phyloP scores from a whole-genome alignment of 2,329 filamentous ascomycete species.

The Xylaria sp. region DNA sequence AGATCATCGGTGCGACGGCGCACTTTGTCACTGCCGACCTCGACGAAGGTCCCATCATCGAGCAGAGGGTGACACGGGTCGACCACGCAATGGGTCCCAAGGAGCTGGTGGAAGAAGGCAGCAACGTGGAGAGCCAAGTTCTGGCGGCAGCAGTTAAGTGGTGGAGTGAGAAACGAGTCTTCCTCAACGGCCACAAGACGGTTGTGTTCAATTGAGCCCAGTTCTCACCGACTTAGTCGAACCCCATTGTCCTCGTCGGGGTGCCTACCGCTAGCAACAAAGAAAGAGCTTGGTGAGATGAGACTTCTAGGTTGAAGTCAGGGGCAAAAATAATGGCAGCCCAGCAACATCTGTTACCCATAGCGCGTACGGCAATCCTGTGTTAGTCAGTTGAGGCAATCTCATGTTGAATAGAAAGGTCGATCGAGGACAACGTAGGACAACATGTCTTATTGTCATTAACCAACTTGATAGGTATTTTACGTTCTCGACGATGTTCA shows the following conservation, averaged over 20 bases:
- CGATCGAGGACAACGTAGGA: background rate
- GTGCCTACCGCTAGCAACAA: background rate
- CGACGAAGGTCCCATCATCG: slow-evolving; percentile 89
- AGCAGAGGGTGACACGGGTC: slow-evolving; percentile 82
- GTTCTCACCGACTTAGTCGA: background rate
- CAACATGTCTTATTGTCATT: background rate
- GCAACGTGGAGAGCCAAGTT: slow-evolving; percentile 86
- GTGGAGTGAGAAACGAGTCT: slow-evolving; percentile 81
- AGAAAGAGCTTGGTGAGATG: background rate
- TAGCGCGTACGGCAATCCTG: background rate
- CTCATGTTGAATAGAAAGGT: background rate
- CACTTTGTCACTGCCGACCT: slow-evolving; percentile 88
- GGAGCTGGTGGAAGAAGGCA: slow-evolving; percentile 81
- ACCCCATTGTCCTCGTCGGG: background rate
- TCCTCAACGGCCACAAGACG: slow-evolving; percentile 83
- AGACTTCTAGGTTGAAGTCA: background rate
- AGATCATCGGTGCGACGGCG: slow-evolving; percentile 87
- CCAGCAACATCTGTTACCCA: background rate
- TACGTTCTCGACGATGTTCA: background rate
- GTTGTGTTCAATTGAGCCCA: slow-evolving; percentile 71
- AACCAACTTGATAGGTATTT: background rate
- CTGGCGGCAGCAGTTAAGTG: slow-evolving; percentile 85
- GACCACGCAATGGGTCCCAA: slow-evolving; percentile 81
- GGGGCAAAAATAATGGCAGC: background rate
- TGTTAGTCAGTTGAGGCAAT: slow-evolving; percentile 1